Evolutionary conservation across 345 rosid species (phyloP).

Genomic region (Citropsis articulata): DNA sequence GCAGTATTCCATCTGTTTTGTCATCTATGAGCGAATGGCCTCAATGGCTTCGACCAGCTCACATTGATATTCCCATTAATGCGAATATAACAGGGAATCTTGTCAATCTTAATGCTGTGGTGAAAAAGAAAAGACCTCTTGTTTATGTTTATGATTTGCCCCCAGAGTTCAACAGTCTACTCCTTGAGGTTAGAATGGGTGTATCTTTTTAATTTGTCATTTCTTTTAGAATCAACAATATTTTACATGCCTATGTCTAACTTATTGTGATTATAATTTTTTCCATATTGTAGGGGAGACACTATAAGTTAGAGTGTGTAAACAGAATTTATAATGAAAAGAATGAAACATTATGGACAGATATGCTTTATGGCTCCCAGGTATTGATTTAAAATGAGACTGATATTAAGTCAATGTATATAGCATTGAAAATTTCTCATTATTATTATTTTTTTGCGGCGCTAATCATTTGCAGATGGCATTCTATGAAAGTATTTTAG

Average conservation of each 20-base stretch:
- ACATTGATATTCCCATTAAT: conserved; percentile 55
- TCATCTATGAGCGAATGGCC: conserved; percentile 88
- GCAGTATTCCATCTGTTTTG: conserved; percentile 77
- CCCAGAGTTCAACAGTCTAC: conserved; percentile 84
- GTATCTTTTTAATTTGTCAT: neutral
- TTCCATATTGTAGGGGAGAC: conserved; percentile 70
- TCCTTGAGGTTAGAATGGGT: conserved; percentile 71
- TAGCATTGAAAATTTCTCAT: conserved; percentile 9
- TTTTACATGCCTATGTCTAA: conserved; percentile 7
- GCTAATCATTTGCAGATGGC: conserved; percentile 62
- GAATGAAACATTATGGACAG: conserved; percentile 89
- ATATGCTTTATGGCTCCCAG: conserved; percentile 90
- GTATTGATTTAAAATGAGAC: conserved; percentile 34
- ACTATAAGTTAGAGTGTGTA: conserved; percentile 82
- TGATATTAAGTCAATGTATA: conserved; percentile 9
- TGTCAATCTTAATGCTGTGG: conserved; percentile 54
- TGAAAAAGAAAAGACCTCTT: conserved; percentile 85
- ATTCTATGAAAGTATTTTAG: conserved; percentile 83
- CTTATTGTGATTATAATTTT: conserved; percentile 18
- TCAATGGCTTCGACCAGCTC: conserved; percentile 89
- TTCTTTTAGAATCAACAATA: conserved; percentile 4
- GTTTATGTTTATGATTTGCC: conserved; percentile 94
- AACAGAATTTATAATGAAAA: conserved; percentile 76
- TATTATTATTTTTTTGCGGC: neutral
- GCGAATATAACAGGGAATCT: conserved; percentile 33